These are phyloP conservation scores for Heimioporus sp. DNA, from an alignment of 768 basidiomycete genomes.

Conservation along the genomic window DNA sequence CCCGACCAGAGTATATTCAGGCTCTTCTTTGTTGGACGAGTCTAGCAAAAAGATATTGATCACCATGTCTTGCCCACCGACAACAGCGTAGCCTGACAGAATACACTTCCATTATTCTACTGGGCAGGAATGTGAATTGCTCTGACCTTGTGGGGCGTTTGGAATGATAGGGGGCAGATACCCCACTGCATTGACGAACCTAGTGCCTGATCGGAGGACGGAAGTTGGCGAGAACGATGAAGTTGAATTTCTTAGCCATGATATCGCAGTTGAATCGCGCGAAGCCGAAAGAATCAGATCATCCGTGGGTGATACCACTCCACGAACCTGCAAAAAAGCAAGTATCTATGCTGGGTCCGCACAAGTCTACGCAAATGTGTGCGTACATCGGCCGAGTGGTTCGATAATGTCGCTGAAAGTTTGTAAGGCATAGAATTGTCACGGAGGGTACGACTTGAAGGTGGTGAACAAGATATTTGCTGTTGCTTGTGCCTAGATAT, in stretches of 20 bases:
- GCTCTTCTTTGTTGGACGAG: conserved; percentile 59
- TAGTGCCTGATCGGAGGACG: conserved; percentile 61
- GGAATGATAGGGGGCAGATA: conserved; percentile 71
- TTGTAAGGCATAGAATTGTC: conserved; percentile 60
- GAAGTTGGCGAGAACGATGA: conserved; percentile 53
- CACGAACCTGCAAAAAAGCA: conserved; percentile 66
- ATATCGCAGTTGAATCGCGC: conserved; percentile 86
- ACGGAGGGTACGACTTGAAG: neutral
- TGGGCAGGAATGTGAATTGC: neutral
- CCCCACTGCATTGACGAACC: conserved; percentile 79
- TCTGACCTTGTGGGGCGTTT: conserved; percentile 68
- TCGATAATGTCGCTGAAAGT: conserved; percentile 68
- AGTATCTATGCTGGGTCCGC: conserved; percentile 7
- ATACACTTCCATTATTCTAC: neutral
- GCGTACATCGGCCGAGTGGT: conserved; percentile 74
- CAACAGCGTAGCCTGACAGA: conserved; percentile 71
- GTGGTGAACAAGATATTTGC: neutral
- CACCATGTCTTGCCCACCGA: conserved; percentile 87
- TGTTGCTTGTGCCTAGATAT: neutral
- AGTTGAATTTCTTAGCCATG: conserved; percentile 64
- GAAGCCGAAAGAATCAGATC: conserved; percentile 86
- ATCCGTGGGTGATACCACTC: conserved; percentile 71
- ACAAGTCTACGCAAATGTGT: conserved; percentile 2
- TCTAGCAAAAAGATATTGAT: conserved; percentile 78
- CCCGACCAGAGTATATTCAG: conserved; percentile 80